phyloP scores from a whole-genome alignment of 169 alveolate species.

The Condylostoma magnum region DNA sequence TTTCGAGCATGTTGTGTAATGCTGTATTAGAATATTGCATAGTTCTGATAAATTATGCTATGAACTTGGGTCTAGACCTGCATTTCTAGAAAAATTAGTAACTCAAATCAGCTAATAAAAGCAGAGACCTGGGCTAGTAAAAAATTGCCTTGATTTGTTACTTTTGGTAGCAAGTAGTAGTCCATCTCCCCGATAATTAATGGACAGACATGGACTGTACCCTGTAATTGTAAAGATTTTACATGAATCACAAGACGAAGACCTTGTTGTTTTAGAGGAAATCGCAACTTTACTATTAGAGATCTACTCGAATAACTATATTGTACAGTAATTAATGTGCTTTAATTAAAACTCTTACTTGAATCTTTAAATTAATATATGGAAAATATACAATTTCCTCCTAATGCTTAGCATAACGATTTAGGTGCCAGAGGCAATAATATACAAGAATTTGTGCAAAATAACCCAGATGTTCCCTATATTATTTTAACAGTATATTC shows the following conservation, averaged over 20 bases:
- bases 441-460: no score
- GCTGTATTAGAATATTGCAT: neutral
- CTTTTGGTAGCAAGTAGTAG: neutral
- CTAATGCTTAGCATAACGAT: no score
- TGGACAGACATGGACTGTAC: slow-evolving; percentile 5
- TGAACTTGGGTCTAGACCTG: neutral
- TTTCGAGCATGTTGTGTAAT: slow-evolving; percentile 5
- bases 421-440: no score
- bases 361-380: no score
- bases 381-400: no score
- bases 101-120: neutral
- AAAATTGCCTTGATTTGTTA: slow-evolving; percentile 7
- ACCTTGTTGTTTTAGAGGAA: slow-evolving; percentile 19
- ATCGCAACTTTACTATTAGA: slow-evolving; percentile 21
- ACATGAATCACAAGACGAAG: slow-evolving; percentile 12
- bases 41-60: neutral
- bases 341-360: no score
- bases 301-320: neutral
- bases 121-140: neutral
- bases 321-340: no score
- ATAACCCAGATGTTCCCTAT: no score
- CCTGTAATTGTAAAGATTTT: slow-evolving; percentile 21
- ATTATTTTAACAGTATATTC: neutral
- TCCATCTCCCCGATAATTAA: slow-evolving; percentile 11
- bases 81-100: neutral